These are phyloP conservation scores for Anthostomella pinea DNA, from an alignment of 2,329 filamentous ascomycete genomes.

Conservation along the genomic window DNA sequence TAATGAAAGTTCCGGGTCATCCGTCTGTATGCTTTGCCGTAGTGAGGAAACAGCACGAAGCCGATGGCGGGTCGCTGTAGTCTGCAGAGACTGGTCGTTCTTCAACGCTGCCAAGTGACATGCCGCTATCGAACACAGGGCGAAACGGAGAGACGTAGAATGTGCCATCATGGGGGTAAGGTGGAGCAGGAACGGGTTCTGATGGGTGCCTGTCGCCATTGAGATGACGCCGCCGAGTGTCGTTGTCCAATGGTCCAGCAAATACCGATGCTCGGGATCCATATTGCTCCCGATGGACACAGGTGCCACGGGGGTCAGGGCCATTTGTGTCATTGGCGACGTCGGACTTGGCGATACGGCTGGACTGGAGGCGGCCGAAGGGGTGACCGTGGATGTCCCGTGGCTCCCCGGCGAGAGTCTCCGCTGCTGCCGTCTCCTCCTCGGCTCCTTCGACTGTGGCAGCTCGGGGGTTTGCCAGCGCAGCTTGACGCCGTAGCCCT, in stretches of 20 bases:
- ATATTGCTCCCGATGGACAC: too few relatives aligned
- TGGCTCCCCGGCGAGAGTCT: too few relatives aligned
- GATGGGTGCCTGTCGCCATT: conserved; percentile 23
- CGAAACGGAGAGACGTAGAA: conserved; percentile 26
- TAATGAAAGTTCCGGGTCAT: conserved; percentile 27
- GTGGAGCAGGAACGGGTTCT: conserved; percentile 30
- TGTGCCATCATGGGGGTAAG: conserved; percentile 30
- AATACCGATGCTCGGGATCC: conserved; percentile 15
- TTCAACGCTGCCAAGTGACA: conserved; percentile 28
- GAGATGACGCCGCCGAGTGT: conserved; percentile 28
- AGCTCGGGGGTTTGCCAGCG: conserved; percentile 25
- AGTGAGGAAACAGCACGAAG: conserved; percentile 22
- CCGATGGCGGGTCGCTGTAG: conserved; percentile 23
- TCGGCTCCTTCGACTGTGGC: conserved; percentile 6
- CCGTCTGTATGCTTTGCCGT: conserved; percentile 18
- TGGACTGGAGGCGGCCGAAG: too few relatives aligned
- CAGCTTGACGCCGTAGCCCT: conserved; percentile 30
- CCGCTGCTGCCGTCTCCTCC: conserved; percentile 9
- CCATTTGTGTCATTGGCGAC: too few relatives aligned
- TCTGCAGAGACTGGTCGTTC: conserved; percentile 18
- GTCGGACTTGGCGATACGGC: too few relatives aligned
- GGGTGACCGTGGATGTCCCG: too few relatives aligned
- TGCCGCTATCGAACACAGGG: conserved; percentile 31
- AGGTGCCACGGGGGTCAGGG: too few relatives aligned
- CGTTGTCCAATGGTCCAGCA: conserved; percentile 31